Evolutionary conservation across 2,329 filamentous ascomycete species (phyloP).

Genomic region (Hymenoscyphus scutula): DNA sequence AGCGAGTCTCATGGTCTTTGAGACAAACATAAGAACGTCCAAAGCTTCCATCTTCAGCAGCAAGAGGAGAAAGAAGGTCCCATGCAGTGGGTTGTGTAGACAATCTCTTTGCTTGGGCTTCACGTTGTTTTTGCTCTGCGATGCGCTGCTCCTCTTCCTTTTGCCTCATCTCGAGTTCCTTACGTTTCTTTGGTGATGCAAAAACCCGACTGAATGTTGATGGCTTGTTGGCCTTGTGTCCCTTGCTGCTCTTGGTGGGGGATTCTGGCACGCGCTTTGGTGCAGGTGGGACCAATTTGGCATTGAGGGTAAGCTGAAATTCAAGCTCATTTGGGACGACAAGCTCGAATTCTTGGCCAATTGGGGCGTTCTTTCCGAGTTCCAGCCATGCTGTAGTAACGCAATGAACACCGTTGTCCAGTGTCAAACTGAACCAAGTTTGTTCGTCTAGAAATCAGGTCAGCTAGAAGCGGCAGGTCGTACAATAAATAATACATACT

Average conservation of each 20-base stretch:
- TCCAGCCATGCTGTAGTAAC: conserved; percentile 97
- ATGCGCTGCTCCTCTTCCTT: conserved; percentile 78
- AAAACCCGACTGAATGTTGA: conserved; percentile 91
- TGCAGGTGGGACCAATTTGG: conserved; percentile 83
- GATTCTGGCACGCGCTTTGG: conserved; percentile 53
- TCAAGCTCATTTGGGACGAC: conserved; percentile 97
- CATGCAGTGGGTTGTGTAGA: conserved; percentile 70
- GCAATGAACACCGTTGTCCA: conserved; percentile 98
- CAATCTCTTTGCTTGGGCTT: conserved; percentile 61
- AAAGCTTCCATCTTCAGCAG: conserved; percentile 90
- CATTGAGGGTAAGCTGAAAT: conserved; percentile 95
- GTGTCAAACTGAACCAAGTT: conserved; percentile 89
- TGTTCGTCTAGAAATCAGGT: conserved; percentile 64
- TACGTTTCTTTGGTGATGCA: conserved; percentile 93
- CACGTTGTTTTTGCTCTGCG: conserved; percentile 58
- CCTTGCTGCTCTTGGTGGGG: conserved; percentile 64
- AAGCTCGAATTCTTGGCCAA: conserved; percentile 96
- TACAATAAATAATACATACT: conserved; percentile 57
- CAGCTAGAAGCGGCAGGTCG: conserved; percentile 21
- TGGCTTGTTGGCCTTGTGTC: conserved; percentile 66
- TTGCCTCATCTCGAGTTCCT: conserved; percentile 83
- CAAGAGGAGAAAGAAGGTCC: conserved; percentile 82
- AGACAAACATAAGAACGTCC: conserved; percentile 90
- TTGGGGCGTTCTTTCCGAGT: conserved; percentile 84
- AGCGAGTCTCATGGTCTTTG: conserved; percentile 84